These are phyloP conservation scores for Microstroma glucosiphilum DNA, from an alignment of 1,284 basidiomycete species.

Conservation along the genomic window DNA sequence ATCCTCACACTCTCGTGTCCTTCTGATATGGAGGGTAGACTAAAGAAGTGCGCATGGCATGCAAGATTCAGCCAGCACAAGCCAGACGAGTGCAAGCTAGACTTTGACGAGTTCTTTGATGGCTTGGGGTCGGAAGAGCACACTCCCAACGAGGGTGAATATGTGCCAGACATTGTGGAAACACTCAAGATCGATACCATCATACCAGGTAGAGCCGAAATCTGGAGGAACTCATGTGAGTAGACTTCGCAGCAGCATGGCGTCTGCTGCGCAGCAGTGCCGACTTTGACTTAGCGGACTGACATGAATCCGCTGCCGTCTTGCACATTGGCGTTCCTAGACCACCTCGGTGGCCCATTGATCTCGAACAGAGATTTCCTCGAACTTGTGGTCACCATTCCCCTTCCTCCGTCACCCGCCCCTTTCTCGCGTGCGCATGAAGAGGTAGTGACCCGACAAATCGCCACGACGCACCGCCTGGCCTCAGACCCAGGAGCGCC, in stretches of 20 bases:
- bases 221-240: slow-evolving; percentile 35
- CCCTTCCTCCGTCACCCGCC: slow-evolving; percentile 27
- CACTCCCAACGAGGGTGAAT: slow-evolving; percentile 27
- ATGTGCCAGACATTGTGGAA: slow-evolving; percentile 28
- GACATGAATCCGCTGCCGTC: background rate
- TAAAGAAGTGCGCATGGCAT: slow-evolving; percentile 36
- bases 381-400: slow-evolving; percentile 37
- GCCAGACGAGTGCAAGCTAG: slow-evolving; percentile 8
- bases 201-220: slow-evolving; percentile 21
- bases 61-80: slow-evolving; percentile 4
- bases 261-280: too few species aligned
- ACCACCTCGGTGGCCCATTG: slow-evolving; percentile 8
- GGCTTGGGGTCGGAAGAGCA: slow-evolving; percentile 31
- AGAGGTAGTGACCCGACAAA: slow-evolving; percentile 7
- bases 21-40: slow-evolving; percentile 13
- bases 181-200: slow-evolving; percentile 26
- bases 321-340: background rate
- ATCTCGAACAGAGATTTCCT: slow-evolving; percentile 43
- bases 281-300: too few species aligned
- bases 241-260: background rate
- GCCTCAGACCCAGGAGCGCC: slow-evolving; percentile 6
- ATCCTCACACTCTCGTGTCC: slow-evolving; percentile 5
- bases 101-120: slow-evolving; percentile 28
- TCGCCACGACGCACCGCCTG: slow-evolving; percentile 16
- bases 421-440: slow-evolving; percentile 39